phyloP scores from a whole-genome alignment of 495 filamentous ascomycete genomes.

The Tuber aestivum region DNA sequence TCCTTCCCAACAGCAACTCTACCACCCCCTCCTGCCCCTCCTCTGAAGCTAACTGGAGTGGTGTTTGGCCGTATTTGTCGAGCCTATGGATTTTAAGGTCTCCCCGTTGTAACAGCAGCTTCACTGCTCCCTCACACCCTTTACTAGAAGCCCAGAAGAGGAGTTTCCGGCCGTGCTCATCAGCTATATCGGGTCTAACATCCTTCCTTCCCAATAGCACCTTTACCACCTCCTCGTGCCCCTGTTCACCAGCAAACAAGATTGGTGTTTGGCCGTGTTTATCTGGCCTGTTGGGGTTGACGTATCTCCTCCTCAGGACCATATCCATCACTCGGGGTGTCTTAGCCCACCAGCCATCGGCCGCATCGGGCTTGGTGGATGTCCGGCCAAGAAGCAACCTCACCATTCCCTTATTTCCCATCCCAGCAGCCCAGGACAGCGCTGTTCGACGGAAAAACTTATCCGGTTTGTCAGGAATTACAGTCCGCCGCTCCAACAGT shows the following conservation, averaged over 20 bases:
- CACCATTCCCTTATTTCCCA: not conserved
- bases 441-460: not conserved
- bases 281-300: not conserved
- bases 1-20: no score
- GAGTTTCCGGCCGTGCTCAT: no score
- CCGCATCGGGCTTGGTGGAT: not conserved
- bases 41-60: no score
- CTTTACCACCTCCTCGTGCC: not conserved
- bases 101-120: no score
- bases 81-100: no score
- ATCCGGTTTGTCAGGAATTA: not conserved
- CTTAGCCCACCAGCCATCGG: not conserved
- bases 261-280: not conserved
- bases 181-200: not conserved
- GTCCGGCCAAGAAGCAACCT: not conserved
- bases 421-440: not conserved
- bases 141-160: no score
- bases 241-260: not conserved
- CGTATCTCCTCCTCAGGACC: not conserved
- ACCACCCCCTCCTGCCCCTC: no score
- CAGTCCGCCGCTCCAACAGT: not conserved
- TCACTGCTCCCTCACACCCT: no score
- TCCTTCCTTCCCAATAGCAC: not conserved
- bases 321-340: not conserved
- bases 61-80: no score